Conservation (phyloP, 140 eudicot species). For the Stevia rebaudiana region DNA sequence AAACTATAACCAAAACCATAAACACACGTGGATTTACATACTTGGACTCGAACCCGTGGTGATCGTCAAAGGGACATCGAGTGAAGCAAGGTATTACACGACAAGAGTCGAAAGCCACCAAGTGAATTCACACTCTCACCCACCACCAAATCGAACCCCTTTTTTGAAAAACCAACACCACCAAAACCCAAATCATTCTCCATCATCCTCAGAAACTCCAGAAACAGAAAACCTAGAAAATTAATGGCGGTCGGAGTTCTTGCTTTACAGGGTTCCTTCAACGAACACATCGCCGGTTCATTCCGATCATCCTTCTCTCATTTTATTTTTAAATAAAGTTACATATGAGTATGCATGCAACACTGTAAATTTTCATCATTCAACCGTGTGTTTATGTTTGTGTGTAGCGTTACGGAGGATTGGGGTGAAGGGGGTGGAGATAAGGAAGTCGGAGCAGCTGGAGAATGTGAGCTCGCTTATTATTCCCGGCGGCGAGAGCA, state of each 20-base stretch:
- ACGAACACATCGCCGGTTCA: conserved; percentile 86
- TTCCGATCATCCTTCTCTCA: background rate
- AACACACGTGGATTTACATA: too few species aligned
- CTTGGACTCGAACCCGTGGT: background rate
- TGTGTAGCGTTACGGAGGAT: conserved; percentile 60
- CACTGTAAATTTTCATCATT: background rate
- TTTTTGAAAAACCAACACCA: background rate
- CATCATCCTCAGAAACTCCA: background rate
- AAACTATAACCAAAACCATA: too few species aligned
- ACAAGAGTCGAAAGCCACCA: conserved; percentile 15
- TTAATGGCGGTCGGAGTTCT: conserved; percentile 89
- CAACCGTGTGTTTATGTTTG: background rate
- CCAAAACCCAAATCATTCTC: background rate
- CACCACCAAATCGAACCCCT: conserved; percentile 7
- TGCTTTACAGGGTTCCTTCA: conserved; percentile 89
- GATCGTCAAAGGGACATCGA: background rate
- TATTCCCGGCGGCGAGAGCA: conserved; percentile 99
- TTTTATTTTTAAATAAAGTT: background rate
- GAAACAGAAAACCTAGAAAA: background rate
- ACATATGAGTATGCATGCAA: background rate
- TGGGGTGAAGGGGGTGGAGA: conserved; percentile 82
- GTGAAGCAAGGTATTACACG: conserved; percentile 40
- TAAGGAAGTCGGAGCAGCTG: conserved; percentile 76
- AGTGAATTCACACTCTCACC: background rate
- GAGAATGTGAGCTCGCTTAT: conserved; percentile 58